A percentile compares a stretch with the other conserved stretches of the same genome.
phyloP scores from a whole-genome alignment of 495 filamentous ascomycete species.

The Talaromyces borbonicus region DNA sequence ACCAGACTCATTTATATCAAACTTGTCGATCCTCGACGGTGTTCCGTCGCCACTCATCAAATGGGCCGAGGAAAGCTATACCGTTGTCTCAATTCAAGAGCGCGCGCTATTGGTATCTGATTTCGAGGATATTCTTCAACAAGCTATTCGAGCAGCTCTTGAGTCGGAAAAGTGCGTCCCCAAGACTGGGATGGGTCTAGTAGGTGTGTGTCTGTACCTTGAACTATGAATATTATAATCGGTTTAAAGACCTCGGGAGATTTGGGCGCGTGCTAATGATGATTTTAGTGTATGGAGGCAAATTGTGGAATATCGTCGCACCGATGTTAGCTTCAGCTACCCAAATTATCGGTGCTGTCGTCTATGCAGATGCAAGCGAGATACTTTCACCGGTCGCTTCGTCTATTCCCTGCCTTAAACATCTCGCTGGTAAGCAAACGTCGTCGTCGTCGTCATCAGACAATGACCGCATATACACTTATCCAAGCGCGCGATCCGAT shows the following conservation, averaged over 20 bases:
- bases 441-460: slow-evolving; percentile 10
- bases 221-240: too few relatives aligned
- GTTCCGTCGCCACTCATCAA: slow-evolving; percentile 15
- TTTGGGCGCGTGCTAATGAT: too few relatives aligned
- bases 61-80: slow-evolving; percentile 33
- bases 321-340: neutral
- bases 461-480: slow-evolving; percentile 10
- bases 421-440: slow-evolving; percentile 6
- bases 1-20: slow-evolving; percentile 8
- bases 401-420: neutral
- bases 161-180: slow-evolving; percentile 13
- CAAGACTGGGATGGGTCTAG: neutral
- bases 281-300: neutral
- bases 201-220: too few relatives aligned
- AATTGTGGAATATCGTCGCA: neutral
- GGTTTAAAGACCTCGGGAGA: too few relatives aligned
- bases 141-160: slow-evolving; percentile 12
- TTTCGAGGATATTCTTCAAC: neutral
- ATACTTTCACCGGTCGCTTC: neutral
- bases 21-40: slow-evolving; percentile 1
- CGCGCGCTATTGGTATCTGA: slow-evolving; percentile 8
- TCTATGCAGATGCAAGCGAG: neutral
- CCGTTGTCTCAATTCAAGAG: slow-evolving; percentile 19
- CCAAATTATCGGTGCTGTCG: neutral
- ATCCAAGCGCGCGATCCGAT: slow-evolving; percentile 15